Conservation (phyloP, 305 asterid genomes). For the Lippia alba region DNA sequence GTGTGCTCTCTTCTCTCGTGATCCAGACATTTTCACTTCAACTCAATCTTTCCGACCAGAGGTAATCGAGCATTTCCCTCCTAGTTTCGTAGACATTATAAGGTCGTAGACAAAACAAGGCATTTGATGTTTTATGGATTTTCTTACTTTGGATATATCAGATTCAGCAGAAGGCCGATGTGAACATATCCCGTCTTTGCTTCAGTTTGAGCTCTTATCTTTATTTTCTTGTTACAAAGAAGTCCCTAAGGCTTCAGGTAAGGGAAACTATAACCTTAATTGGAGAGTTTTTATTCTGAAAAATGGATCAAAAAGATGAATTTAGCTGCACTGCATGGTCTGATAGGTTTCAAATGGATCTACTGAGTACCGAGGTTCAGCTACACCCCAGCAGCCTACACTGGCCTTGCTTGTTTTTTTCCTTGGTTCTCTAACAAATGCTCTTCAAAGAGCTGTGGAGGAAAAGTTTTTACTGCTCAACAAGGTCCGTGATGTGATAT, state of each 20-base stretch:
- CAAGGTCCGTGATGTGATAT: slow-evolving; percentile 56
- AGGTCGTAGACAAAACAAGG: slow-evolving; percentile 10
- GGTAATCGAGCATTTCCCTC: slow-evolving; percentile 50
- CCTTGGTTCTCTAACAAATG: slow-evolving; percentile 66
- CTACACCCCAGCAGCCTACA: slow-evolving; percentile 80
- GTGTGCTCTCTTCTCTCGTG: slow-evolving; percentile 70
- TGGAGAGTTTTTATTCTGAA: slow-evolving; percentile 13
- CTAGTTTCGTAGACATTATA: slow-evolving; percentile 14
- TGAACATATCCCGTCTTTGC: slow-evolving; percentile 77
- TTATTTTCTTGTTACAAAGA: slow-evolving; percentile 79
- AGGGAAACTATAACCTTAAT: slow-evolving; percentile 21
- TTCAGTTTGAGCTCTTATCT: slow-evolving; percentile 94
- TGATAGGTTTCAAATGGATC: slow-evolving; percentile 72
- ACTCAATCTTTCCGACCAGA: slow-evolving; percentile 57
- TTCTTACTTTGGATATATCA: slow-evolving; percentile 40
- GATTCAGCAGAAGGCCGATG: slow-evolving; percentile 71
- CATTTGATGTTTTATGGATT: slow-evolving; percentile 5
- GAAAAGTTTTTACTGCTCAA: slow-evolving; percentile 84
- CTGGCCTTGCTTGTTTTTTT: slow-evolving; percentile 62
- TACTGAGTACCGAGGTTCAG: slow-evolving; percentile 52
- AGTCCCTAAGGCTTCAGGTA: slow-evolving; percentile 84
- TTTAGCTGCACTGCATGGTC: slow-evolving; percentile 27
- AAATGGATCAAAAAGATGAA: slow-evolving; percentile 29
- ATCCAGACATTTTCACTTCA: slow-evolving; percentile 61
- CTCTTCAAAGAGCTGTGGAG: slow-evolving; percentile 80